Evolutionary conservation across 768 basidiomycete genomes (phyloP), one percentile per base, ranked within the genome.

Genomic region (Kwoniella pini): DNA sequence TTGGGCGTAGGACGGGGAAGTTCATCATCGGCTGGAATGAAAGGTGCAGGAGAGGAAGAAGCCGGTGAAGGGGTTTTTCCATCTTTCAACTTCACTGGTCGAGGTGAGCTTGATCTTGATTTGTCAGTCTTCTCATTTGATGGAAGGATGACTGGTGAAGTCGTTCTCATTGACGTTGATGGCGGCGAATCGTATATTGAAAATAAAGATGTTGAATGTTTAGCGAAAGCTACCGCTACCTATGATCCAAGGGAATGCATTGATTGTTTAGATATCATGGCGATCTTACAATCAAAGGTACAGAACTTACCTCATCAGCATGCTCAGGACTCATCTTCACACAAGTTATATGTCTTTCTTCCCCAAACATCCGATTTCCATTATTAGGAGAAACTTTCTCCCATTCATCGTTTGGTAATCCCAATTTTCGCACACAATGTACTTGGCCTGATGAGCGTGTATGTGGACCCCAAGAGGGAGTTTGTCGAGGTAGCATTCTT

Each of bases 341-440:
- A 49, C 73, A 73, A 19, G 77, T 78, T 33, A 74, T 71, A 65
- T 78, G 77, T 46, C 71, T 57, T 44, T 73, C 70, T 24, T 62
- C 60, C 13, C 38, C 39, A 39, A 39, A 56, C 19, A 64, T 33
- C 17, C 44, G 40, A 39, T 57, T 40, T 27, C 62, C 62, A 28
- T 57, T 57, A 38, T 59, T 36, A 7, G 66, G 61, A 17, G 40
- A 12, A 13, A 64, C 60, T 13, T 54, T 53, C 7, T 68, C 62
- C 67, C 72, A 75, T 48, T 70, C 70, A n/a, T 62, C 63, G n/a
- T 71, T 56, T 7, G 64, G 54, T 22, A 87, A 81, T 11, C 88
- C 90, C 74, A 93, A 90, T 28, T 86, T 84, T 56, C 91, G 83
- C 19, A 93, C 89, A 72, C 91, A 93, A 11, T 87, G 87, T 1